These are phyloP conservation scores for Simmondsia chinensis DNA, from an alignment of 148 eudicot species.

Conservation along the genomic window DNA sequence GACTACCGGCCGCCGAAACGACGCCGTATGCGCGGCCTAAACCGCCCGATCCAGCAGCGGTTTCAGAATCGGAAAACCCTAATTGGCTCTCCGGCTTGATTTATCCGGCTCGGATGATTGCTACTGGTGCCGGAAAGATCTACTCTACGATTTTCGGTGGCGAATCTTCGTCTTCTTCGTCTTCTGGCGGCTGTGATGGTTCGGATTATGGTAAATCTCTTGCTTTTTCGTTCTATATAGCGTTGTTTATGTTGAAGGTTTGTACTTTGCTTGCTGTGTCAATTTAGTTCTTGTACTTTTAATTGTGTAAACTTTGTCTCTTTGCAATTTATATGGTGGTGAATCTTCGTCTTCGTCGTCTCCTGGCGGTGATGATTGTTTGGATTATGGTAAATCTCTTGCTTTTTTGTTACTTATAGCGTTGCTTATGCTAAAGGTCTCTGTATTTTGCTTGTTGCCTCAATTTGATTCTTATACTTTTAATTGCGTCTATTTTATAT, in stretches of 20 bases:
- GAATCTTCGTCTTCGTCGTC: too few relatives aligned
- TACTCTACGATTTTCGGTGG: slow-evolving; percentile 33
- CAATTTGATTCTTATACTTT: too few relatives aligned
- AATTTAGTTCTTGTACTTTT: too few relatives aligned
- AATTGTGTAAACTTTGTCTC: too few relatives aligned
- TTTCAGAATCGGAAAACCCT: slow-evolving; percentile 34
- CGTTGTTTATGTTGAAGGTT: background rate
- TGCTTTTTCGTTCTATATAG: background rate
- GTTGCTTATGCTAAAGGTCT: too few relatives aligned
- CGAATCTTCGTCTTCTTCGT: slow-evolving; percentile 28
- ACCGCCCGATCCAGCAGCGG: slow-evolving; percentile 1
- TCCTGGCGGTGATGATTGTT: too few relatives aligned
- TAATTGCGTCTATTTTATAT: too few relatives aligned
- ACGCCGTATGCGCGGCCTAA: slow-evolving; percentile 65
- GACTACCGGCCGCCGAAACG: slow-evolving; percentile 17
- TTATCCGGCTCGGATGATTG: slow-evolving; percentile 57
- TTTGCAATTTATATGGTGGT: too few relatives aligned
- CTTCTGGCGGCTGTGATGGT: slow-evolving; percentile 22
- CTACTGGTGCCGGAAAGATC: slow-evolving; percentile 63
- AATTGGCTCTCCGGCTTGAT: slow-evolving; percentile 69
- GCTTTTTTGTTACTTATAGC: too few relatives aligned
- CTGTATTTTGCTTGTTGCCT: too few relatives aligned
- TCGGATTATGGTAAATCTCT: background rate
- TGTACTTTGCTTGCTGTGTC: too few relatives aligned
- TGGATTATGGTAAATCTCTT: too few relatives aligned